Evolutionary conservation across 805 yeast genomes (phyloP), one percentile per base, ranked within the genome.

Genomic region (Scheffersomyces ergatensis): DNA sequence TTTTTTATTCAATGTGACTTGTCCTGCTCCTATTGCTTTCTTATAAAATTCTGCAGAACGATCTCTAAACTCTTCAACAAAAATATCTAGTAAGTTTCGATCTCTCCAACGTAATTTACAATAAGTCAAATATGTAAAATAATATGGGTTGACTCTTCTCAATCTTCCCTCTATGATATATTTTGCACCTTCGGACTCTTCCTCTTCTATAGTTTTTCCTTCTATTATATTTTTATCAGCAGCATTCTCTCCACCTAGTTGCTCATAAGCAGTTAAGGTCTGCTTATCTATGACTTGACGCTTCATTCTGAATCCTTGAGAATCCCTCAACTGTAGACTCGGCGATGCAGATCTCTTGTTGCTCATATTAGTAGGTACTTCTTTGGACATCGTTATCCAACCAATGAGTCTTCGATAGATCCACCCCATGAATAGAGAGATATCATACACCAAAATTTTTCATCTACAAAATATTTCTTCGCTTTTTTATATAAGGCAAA

Each of bases 21-120:
- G 72, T 0, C 98, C 98, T 2, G 63, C 65, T 6, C 56, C 57
- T 36, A 70, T 69, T 11, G 67, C 61, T 40, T 72, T 66, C 21
- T 62, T 59, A 62, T 92, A 92, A 58, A 85, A 85, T 8, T 71
- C 76, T 30, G 77, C 77, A 11, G 82, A 80, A 43, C 85, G 71
- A 53, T 90, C 93, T 43, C 99, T 68, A 56, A 95, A 93, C 60
- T 93, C 99, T 26, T 74, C 74, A 4, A 80, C 66, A 55, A 95
- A 93, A 2, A 93, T 80, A 41, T 93, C 97, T 4, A 89, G 48
- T 25, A 93, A 61, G 16, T 80, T 80, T n/a, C 88, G 69, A 51
- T 84, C 90, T 50, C 92, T 74, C 99, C 99, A 93, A 54, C 99
- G 72, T 56, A 76, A 65, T 61, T 93, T 93, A 62, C 97, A 90